Percentiles rank a stretch among this genome's conserved stretches.
Evolutionary conservation across 352 stramenopile species (phyloP).

Genomic region (Stramenopiles sp.): DNA sequence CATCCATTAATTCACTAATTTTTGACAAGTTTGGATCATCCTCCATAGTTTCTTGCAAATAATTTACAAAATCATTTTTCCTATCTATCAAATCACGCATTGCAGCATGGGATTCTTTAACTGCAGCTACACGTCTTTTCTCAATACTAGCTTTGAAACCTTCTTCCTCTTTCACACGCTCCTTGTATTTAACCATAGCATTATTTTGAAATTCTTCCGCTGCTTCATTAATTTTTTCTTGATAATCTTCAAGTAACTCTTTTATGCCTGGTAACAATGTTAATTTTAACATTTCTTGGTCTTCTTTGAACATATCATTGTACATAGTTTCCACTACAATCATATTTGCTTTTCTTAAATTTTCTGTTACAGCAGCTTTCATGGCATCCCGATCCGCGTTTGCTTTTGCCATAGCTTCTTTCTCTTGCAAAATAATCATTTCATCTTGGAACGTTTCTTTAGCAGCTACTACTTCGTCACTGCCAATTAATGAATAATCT

Average conservation of each 20-base stretch:
- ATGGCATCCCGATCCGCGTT: slow-evolving; percentile 43
- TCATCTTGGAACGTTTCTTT: slow-evolving; percentile 67
- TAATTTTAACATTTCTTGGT: slow-evolving; percentile 70
- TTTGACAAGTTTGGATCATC: not conserved
- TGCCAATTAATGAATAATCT: slow-evolving; percentile 67
- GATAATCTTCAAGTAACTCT: slow-evolving; percentile 65
- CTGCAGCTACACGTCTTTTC: slow-evolving; percentile 11
- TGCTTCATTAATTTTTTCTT: slow-evolving; percentile 45
- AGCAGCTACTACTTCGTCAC: slow-evolving; percentile 41
- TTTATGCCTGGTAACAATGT: slow-evolving; percentile 57
- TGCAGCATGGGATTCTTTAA: not conserved
- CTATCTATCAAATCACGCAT: not conserved
- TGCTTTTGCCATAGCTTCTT: slow-evolving; percentile 49
- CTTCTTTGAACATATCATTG: slow-evolving; percentile 70
- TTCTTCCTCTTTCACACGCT: slow-evolving; percentile 37
- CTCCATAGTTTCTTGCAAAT: not conserved
- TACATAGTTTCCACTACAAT: slow-evolving; percentile 61
- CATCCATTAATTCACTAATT: not conserved
- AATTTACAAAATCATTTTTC: not conserved
- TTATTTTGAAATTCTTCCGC: slow-evolving; percentile 49
- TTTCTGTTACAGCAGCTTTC: slow-evolving; percentile 44
- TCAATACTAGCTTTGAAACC: slow-evolving; percentile 27
- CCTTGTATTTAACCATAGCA: slow-evolving; percentile 32
- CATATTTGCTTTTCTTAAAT: slow-evolving; percentile 57
- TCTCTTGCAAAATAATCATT: slow-evolving; percentile 35